These are phyloP conservation scores for Acephala macrosclerotiorum DNA, from an alignment of 2,329 filamentous ascomycete species.

Conservation along the genomic window DNA sequence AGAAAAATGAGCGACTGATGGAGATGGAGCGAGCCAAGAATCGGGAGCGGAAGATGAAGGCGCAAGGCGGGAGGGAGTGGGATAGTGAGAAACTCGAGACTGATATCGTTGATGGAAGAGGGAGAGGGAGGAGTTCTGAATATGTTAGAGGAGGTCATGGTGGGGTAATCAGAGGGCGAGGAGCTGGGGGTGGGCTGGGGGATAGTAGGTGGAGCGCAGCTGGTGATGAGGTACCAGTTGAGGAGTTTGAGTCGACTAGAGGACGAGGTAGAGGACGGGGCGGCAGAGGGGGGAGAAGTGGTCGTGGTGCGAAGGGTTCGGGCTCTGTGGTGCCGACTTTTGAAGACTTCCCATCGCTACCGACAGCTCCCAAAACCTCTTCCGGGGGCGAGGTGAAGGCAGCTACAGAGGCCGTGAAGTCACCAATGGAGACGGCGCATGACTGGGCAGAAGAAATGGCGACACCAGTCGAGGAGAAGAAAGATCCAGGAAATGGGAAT, in stretches of 20 bases:
- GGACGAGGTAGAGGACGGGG: constrained; percentile 34
- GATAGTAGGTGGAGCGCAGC: constrained; percentile 30
- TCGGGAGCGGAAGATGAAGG: constrained; percentile 44
- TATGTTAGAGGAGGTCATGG: constrained; percentile 43
- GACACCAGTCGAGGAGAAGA: constrained; percentile 39
- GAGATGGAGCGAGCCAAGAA: constrained; percentile 46
- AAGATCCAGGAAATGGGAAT: background rate
- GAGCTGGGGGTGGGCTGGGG: constrained; percentile 30
- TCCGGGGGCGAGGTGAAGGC: constrained; percentile 8
- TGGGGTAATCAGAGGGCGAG: constrained; percentile 36
- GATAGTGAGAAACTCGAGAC: constrained; percentile 43
- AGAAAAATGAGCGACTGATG: constrained; percentile 40
- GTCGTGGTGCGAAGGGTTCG: constrained; percentile 22
- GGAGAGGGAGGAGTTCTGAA: constrained; percentile 35
- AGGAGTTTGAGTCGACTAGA: constrained; percentile 20
- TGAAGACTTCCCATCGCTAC: constrained; percentile 41
- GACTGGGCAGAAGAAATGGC: constrained; percentile 44
- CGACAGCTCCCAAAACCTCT: constrained; percentile 19
- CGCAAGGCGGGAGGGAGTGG: constrained; percentile 45
- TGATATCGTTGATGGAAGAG: constrained; percentile 41
- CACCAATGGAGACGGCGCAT: constrained; percentile 22
- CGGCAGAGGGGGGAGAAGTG: constrained; percentile 34
- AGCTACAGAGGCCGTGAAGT: constrained; percentile 18
- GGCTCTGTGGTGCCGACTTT: constrained; percentile 23
- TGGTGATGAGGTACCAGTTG: constrained; percentile 18